Base-by-base conservation (phyloP, 2,329 filamentous ascomycete genomes). In the Zalaria obscura region DNA sequence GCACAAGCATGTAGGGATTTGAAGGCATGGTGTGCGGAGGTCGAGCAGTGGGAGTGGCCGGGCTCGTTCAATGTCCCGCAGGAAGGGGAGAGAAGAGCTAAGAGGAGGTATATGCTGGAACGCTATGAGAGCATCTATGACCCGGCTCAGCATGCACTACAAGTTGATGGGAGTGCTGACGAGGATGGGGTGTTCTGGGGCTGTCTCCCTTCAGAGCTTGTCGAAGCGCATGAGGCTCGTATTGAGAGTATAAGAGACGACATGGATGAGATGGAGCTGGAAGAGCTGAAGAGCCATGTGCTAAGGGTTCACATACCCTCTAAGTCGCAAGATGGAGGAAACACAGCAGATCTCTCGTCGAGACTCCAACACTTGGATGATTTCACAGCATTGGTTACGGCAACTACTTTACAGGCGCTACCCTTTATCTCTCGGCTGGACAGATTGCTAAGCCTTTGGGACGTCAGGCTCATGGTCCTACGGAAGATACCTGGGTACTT, bases 201-300 rank as follows among this genome's bases (percentile, higher is more conserved):
- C 4, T 82, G 82, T 54, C 63, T 96, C 31, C 73, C 75, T 1
- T 71, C 72, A 2, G 60, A 67, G 10, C 70, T 82, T 32, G 76
- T 93, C 2, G 61, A 71, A 37, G 64, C 66, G 39, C 88, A 91
- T 58, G 83, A 91, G 52, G 64, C 60, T 43, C 76, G 88, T 33
- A 68, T 93, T 8, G 79, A 83, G 40, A 75, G 83, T 48, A 93
- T 96, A 44, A 70, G 68, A 9, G 67, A 70, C 36, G 77, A 78
- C 43, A 66, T 91, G 64, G 75, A 83, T 42, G 70, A 74, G 33
- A 66, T 91, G 40, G 75, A 83, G 41, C 68, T 93, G 33, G 84
- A 96, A 54, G 86, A 93, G 48, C 78, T 98, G 56, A 96, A 98
- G 65, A 76, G 74, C 36, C 83, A 89, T 55, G 83, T 95, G 50